phyloP scores from a whole-genome alignment of 176 grass and related monocot species.

The Elymus sibiricus region DNA sequence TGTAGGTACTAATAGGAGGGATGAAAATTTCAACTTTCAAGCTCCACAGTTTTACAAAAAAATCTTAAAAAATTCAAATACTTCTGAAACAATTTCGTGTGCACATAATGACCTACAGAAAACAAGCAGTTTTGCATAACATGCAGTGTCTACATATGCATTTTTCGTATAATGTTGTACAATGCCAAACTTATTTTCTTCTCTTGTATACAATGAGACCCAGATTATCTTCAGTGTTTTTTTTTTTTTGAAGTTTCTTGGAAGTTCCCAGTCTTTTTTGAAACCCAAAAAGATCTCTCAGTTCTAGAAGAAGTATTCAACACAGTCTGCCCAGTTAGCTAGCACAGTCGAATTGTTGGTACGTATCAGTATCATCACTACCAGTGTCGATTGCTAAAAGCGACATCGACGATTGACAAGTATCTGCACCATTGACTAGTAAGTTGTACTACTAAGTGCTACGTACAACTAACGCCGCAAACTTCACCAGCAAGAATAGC shows the following conservation, averaged over 20 bases:
- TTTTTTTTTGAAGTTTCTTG: too few relatives aligned
- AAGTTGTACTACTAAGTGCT: background rate
- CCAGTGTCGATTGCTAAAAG: background rate
- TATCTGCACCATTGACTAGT: constrained; percentile 4
- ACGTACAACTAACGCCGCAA: background rate
- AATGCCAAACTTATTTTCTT: background rate
- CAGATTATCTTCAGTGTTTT: background rate
- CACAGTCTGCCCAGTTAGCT: too few relatives aligned
- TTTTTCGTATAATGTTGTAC: too few relatives aligned
- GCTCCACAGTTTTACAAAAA: background rate
- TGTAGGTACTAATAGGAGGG: background rate
- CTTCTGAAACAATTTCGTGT: background rate
- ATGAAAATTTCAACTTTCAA: background rate
- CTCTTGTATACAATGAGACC: background rate
- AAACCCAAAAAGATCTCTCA: too few relatives aligned
- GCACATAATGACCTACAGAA: background rate
- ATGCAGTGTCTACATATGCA: too few relatives aligned
- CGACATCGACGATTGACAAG: background rate
- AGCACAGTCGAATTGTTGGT: background rate
- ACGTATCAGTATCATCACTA: background rate
- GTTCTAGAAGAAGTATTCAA: too few relatives aligned
- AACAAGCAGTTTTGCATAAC: too few relatives aligned
- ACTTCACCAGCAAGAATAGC: background rate
- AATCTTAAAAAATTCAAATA: background rate
- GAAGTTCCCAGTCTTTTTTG: too few relatives aligned